A percentile compares a stretch with the other conserved stretches of the same genome.
These are phyloP conservation scores for Pyricularia sp. DNA, from an alignment of 2,329 filamentous ascomycete genomes.

Conservation along the genomic window DNA sequence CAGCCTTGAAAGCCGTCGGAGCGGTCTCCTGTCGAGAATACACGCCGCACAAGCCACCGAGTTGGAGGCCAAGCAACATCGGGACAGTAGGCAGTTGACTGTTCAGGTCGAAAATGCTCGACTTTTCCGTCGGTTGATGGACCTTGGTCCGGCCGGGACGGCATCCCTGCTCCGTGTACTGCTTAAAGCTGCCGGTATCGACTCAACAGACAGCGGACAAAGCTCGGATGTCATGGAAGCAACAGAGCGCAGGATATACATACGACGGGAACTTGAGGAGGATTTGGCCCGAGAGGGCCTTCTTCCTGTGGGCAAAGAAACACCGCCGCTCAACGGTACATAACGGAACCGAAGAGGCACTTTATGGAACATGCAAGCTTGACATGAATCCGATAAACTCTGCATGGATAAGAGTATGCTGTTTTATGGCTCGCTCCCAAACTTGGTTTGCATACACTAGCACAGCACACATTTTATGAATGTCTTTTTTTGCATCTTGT, in stretches of 20 bases:
- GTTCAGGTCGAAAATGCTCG: constrained; percentile 1
- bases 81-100: background rate
- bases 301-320: background rate
- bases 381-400: background rate
- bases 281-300: background rate
- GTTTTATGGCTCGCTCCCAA: background rate
- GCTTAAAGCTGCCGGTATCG: background rate
- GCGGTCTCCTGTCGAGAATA: background rate
- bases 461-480: background rate
- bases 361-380: background rate
- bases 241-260: background rate
- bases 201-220: background rate
- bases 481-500: background rate
- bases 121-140: constrained; percentile 1
- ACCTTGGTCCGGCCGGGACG: constrained; percentile 1
- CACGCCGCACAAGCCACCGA: background rate
- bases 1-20: background rate
- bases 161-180: constrained; percentile 3
- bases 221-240: background rate
- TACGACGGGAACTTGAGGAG: background rate
- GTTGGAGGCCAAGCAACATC: background rate
- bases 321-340: background rate
- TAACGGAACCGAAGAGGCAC: background rate
- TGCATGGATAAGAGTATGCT: background rate
- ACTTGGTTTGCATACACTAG: background rate